Evolutionary conservation across 257 asterid species (phyloP).

Genomic region (Fraxinus anomala): DNA sequence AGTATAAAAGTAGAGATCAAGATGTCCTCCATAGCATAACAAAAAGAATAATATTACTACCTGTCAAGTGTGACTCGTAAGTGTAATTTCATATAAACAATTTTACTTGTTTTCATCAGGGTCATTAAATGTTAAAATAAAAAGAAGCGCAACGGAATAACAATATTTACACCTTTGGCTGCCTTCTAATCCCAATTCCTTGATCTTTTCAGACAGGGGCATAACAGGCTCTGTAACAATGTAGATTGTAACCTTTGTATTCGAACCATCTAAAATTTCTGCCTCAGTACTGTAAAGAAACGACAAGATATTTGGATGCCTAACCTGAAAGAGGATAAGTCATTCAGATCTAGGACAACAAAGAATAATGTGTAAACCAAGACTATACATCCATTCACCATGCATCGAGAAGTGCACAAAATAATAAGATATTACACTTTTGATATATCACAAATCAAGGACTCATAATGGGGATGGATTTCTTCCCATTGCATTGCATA

Average conservation of each 20-base stretch:
- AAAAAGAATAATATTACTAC: too few relatives aligned
- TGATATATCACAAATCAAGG: slow-evolving; percentile 27
- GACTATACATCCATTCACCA: slow-evolving; percentile 4
- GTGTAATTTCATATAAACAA: background rate
- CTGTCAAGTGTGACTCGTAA: background rate
- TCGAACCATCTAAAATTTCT: slow-evolving; percentile 79
- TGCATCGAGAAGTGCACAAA: slow-evolving; percentile 12
- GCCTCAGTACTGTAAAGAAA: slow-evolving; percentile 95
- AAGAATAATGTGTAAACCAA: slow-evolving; percentile 23
- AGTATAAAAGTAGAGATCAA: background rate
- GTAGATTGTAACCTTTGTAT: slow-evolving; percentile 77
- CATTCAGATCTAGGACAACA: slow-evolving; percentile 28
- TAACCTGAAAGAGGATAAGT: slow-evolving; percentile 65
- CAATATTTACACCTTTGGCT: slow-evolving; percentile 68
- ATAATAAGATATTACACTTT: slow-evolving; percentile 1
- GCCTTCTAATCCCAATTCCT: slow-evolving; percentile 88
- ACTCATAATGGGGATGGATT: slow-evolving; percentile 13
- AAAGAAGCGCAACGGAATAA: slow-evolving; percentile 23
- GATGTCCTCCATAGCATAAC: too few relatives aligned
- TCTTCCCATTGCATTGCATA: background rate
- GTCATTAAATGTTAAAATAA: slow-evolving; percentile 20
- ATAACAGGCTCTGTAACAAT: slow-evolving; percentile 96
- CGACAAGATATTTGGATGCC: slow-evolving; percentile 97
- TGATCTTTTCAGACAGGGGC: slow-evolving; percentile 92
- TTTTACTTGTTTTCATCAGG: background rate